Evolutionary conservation across 2,329 filamentous ascomycete genomes (phyloP).

Genomic region (Zasmidium citrigriseum): DNA sequence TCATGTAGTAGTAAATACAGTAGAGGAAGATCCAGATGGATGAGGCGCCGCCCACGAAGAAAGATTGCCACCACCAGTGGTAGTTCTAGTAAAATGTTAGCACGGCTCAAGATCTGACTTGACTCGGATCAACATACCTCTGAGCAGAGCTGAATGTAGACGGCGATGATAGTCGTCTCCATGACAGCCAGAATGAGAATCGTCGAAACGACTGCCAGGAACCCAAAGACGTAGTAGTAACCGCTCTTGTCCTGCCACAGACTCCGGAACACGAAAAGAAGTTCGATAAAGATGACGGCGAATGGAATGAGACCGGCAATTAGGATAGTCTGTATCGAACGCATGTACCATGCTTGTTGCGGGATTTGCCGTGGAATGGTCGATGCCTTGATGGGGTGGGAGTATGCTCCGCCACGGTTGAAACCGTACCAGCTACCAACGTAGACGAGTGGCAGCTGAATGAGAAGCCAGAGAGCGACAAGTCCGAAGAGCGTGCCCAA

Average conservation of each 20-base stretch:
- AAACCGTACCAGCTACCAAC: constrained; percentile 77
- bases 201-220: constrained; percentile 70
- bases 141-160: constrained; percentile 78
- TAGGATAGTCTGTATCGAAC: constrained; percentile 63
- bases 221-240: constrained; percentile 91
- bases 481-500: constrained; percentile 76
- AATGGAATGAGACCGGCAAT: constrained; percentile 80
- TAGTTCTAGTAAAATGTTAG: constrained; percentile 60
- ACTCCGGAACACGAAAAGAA: constrained; percentile 83
- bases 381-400: constrained; percentile 78
- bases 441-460: constrained; percentile 84
- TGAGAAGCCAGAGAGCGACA: constrained; percentile 76
- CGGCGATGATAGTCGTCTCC: constrained; percentile 79
- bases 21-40: constrained; percentile 81
- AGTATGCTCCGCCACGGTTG: constrained; percentile 66
- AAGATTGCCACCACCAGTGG: constrained; percentile 91
- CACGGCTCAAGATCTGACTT: background rate
- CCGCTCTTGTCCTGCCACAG: constrained; percentile 89
- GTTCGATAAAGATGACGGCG: constrained; percentile 83
- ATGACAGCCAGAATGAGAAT: constrained; percentile 76
- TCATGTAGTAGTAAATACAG: constrained; percentile 80
- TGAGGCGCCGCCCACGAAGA: constrained; percentile 74
- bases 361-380: constrained; percentile 73
- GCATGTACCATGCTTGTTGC: constrained; percentile 72
- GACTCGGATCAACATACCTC: constrained; percentile 55